phyloP scores from a whole-genome alignment of 108 stramenopile genomes.

The Licmophora abbreviata region DNA sequence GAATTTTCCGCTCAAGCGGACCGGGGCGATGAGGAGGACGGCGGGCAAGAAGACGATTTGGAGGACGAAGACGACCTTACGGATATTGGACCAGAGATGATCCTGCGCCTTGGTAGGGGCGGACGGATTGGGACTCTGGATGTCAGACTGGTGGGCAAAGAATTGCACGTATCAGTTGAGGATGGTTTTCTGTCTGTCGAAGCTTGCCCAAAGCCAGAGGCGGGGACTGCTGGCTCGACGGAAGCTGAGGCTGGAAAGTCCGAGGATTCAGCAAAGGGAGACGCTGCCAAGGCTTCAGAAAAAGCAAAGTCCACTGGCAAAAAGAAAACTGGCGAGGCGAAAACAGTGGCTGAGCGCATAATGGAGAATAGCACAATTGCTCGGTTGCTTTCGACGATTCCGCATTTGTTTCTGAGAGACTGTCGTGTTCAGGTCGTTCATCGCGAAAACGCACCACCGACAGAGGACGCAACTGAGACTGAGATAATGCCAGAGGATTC shows the following conservation, averaged over 20 bases:
- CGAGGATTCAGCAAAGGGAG: slow-evolving; percentile 3
- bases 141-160: slow-evolving; percentile 53
- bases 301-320: slow-evolving; percentile 13
- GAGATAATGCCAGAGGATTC: slow-evolving; percentile 29
- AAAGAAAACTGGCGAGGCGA: slow-evolving; percentile 7
- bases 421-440: slow-evolving; percentile 59
- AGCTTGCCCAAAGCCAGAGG: slow-evolving; percentile 30
- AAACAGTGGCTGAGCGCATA: slow-evolving; percentile 55
- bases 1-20: slow-evolving; percentile 8
- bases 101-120: slow-evolving; percentile 53
- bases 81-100: slow-evolving; percentile 31
- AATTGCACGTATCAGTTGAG: slow-evolving; percentile 66
- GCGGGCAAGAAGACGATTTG: slow-evolving; percentile 31
- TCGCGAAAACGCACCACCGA: slow-evolving; percentile 13
- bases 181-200: slow-evolving; percentile 69
- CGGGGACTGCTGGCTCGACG: slow-evolving; percentile 1
- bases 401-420: slow-evolving; percentile 65
- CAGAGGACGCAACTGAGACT: slow-evolving; percentile 13
- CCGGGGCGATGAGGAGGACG: slow-evolving; percentile 41
- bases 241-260: slow-evolving; percentile 8
- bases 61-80: slow-evolving; percentile 34
- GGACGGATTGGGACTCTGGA: slow-evolving; percentile 66
- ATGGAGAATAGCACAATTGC: slow-evolving; percentile 59
- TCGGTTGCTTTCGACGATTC: slow-evolving; percentile 43
- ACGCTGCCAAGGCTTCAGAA: slow-evolving; percentile 11